Evolutionary conservation across 2,329 filamentous ascomycete genomes (phyloP).

Genomic region (Colletotrichum brevisporum): DNA sequence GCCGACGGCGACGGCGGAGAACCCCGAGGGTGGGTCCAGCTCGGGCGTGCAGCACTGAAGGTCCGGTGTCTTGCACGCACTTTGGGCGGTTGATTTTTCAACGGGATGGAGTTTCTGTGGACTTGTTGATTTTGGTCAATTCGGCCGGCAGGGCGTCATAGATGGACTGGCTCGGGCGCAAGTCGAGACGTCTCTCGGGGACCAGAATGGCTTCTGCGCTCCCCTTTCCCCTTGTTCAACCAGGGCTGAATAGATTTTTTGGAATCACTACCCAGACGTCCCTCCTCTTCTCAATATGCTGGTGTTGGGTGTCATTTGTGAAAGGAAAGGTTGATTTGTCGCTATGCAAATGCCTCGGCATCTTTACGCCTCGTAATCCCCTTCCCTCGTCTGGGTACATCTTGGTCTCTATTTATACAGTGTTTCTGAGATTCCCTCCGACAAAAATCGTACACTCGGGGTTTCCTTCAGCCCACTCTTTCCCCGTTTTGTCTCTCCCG

Average conservation of each 20-base stretch:
- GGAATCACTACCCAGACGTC: slow-evolving; percentile 17
- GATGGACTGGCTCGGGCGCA: slow-evolving; percentile 33
- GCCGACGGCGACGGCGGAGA: slow-evolving; percentile 42
- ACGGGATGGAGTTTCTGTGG: slow-evolving; percentile 45
- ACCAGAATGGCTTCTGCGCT: slow-evolving; percentile 33
- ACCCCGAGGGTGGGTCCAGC: slow-evolving; percentile 48
- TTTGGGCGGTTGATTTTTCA: slow-evolving; percentile 2
- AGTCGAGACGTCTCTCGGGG: slow-evolving; percentile 32
- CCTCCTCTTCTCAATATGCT: neutral
- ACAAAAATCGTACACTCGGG: slow-evolving; percentile 10
- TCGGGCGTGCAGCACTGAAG: slow-evolving; percentile 55
- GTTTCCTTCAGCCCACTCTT: too few species aligned
- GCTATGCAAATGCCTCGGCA: slow-evolving; percentile 22
- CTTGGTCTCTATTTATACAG: slow-evolving; percentile 14
- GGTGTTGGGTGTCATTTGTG: neutral
- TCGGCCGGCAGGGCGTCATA: slow-evolving; percentile 32
- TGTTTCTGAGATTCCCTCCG: slow-evolving; percentile 11
- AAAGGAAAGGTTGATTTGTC: neutral
- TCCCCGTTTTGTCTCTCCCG: too few species aligned
- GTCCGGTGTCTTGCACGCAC: slow-evolving; percentile 1
- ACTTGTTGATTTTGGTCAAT: slow-evolving; percentile 29
- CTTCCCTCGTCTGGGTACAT: neutral
- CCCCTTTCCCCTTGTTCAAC: slow-evolving; percentile 9
- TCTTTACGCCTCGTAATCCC: slow-evolving; percentile 3
- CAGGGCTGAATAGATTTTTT: slow-evolving; percentile 23